Percentiles rank a stretch among this genome's conserved stretches.
Evolutionary conservation across 805 yeast genomes (phyloP).

Genomic region (Metschnikowia hibisci): DNA sequence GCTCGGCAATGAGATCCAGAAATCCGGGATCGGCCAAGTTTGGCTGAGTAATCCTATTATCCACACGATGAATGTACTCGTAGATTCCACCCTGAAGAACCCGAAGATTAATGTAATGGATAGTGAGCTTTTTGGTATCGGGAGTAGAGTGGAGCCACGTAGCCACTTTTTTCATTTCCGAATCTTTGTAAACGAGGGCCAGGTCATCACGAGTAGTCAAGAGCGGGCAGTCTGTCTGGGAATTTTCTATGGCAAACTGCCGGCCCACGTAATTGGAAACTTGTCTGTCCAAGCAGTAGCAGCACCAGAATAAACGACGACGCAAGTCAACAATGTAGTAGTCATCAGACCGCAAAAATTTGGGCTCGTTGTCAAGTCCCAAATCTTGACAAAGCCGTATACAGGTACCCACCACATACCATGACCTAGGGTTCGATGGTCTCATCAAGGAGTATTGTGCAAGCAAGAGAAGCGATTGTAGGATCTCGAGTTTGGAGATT

Average conservation of each 20-base stretch:
- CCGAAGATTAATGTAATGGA: conserved; percentile 9
- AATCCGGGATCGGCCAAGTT: background rate
- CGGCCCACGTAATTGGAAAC: conserved; percentile 11
- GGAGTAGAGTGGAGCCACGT: background rate
- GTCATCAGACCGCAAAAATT: conserved; percentile 1
- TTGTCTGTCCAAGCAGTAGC: conserved; percentile 11
- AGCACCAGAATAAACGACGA: conserved; percentile 13
- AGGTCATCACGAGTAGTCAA: conserved; percentile 9
- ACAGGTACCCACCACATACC: conserved; percentile 18
- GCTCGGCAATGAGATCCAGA: background rate
- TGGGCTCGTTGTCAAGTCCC: conserved; percentile 13
- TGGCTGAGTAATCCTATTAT: conserved; percentile 3
- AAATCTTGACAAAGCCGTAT: conserved; percentile 16
- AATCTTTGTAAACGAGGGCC: background rate
- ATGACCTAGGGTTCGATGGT: conserved; percentile 19
- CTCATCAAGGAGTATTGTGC: conserved; percentile 19
- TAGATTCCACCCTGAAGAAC: conserved; percentile 8
- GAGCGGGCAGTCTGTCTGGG: conserved; percentile 8
- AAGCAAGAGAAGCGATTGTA: conserved; percentile 17
- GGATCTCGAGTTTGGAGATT: conserved; percentile 12
- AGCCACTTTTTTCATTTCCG: background rate
- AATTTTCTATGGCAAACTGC: conserved; percentile 8
- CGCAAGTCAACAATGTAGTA: conserved; percentile 8
- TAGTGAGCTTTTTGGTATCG: conserved; percentile 3
- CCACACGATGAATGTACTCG: conserved; percentile 7